These are phyloP conservation scores for Neurospora sp. DNA, from an alignment of 2,329 filamentous ascomycete species.

Conservation along the genomic window DNA sequence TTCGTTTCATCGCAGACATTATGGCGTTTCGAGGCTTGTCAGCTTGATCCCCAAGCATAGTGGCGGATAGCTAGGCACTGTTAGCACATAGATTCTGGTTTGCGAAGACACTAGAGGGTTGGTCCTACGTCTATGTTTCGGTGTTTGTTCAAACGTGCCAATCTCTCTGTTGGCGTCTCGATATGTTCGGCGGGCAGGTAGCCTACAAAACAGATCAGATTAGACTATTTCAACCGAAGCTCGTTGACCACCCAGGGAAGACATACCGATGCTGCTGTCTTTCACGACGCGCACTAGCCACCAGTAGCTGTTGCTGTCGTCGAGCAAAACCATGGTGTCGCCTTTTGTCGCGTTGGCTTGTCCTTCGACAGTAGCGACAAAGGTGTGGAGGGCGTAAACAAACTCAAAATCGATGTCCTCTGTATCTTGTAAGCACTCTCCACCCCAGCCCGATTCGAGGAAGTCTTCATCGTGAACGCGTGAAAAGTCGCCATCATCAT, in stretches of 20 bases:
- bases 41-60: slow-evolving; percentile 52
- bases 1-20: slow-evolving; percentile 71
- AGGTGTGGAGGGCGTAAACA: slow-evolving; percentile 95
- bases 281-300: slow-evolving; percentile 97
- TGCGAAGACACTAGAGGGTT: neutral
- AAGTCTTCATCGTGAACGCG: slow-evolving; percentile 47
- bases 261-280: slow-evolving; percentile 78
- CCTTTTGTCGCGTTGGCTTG: slow-evolving; percentile 98
- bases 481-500: slow-evolving; percentile 55
- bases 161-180: slow-evolving; percentile 88
- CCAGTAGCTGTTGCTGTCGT: slow-evolving; percentile 99
- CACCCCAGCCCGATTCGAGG: slow-evolving; percentile 63
- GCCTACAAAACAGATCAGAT: slow-evolving; percentile 39
- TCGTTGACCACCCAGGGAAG: neutral
- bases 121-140: slow-evolving; percentile 83
- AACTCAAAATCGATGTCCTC: slow-evolving; percentile 99
- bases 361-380: slow-evolving; percentile 93
- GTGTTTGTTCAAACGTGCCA: slow-evolving; percentile 93
- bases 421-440: slow-evolving; percentile 80
- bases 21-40: slow-evolving; percentile 77
- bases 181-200: slow-evolving; percentile 97
- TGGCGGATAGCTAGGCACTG: slow-evolving; percentile 43
- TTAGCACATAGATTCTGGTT: slow-evolving; percentile 15
- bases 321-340: slow-evolving; percentile 95
- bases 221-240: neutral